Evolutionary conservation across 2,329 filamentous ascomycete genomes (phyloP), one percentile per base, ranked within the genome.

Genomic region (Hymenoscyphus repandus): DNA sequence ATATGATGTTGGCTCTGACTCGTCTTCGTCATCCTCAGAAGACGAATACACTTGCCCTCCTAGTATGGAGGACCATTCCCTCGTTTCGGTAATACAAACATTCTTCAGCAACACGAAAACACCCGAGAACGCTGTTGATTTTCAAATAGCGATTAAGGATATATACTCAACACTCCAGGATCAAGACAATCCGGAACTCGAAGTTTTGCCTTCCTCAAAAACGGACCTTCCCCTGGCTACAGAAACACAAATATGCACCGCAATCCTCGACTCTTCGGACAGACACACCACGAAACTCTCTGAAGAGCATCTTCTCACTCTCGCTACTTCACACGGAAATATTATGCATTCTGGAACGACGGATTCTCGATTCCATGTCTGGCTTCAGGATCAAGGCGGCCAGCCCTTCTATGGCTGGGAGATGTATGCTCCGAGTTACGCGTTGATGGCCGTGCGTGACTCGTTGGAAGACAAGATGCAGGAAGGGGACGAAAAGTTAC

Each of bases 321-420:
- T 47, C 1, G 45, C 45, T 12, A 39, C 34, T 17, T 34, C 20
- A 5, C 31, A 47, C 10, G 45, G 45, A 10, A 47, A 30, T 18
- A 47, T 47, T 22, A 47, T 47, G 36, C 39, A 17, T 17, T 47
- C 45, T n/a, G 45, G 45, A 20, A 47, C 45, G 15, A 47, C 45
- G 6, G 45, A 47, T 7, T 39, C 34, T 12, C 45, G 39, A n/a
- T 47, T 47, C 27, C 34, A 47, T 12, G 27, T 47, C 6, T 38
- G 22, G 34, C 45, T 47, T 17, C 13, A 47, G 30, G 36, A 47
- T 30, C 20, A 47, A 30, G 32, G 27, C 11, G 18, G 44, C 32
- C 27, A 31, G 13, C 36, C 27, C 18, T 34, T 47, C 17, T 47
- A 27, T 17, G 45, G 45, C 3, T 49, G 47, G 47, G 34, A 49